Percentiles rank a stretch among this genome's conserved stretches.
Conservation (phyloP, 2,329 filamentous ascomycete species). For the Colletotrichum godetiae region DNA sequence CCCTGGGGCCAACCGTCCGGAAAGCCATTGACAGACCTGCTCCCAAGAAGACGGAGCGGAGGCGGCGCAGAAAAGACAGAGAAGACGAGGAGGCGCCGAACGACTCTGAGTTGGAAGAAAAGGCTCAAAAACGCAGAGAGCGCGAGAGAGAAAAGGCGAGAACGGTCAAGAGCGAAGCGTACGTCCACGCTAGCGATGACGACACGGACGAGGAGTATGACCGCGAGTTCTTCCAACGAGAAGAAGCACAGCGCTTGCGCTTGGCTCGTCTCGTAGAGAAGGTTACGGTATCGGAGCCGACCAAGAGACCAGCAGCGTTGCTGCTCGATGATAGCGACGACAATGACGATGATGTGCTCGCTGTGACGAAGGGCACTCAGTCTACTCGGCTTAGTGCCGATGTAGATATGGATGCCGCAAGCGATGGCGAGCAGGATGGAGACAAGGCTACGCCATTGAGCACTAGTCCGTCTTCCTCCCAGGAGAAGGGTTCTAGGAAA, state of each 20-base stretch:
- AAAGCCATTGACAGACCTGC: conserved; percentile 60
- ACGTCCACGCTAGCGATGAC: conserved; percentile 87
- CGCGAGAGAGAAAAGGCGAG: conserved; percentile 81
- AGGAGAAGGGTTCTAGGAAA: conserved; percentile 26
- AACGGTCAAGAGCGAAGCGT: conserved; percentile 87
- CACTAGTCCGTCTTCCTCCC: conserved; percentile 27
- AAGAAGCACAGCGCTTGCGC: conserved; percentile 63
- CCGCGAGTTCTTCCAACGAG: conserved; percentile 79
- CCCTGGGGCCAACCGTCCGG: conserved; percentile 71
- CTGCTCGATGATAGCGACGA: conserved; percentile 41
- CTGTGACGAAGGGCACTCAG: conserved; percentile 35
- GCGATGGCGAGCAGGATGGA: conserved; percentile 1
- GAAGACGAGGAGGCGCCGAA: conserved; percentile 60
- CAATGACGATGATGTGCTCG: conserved; percentile 35
- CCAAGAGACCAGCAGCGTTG: conserved; percentile 44
- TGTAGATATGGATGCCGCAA: conserved; percentile 42
- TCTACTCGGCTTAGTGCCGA: conserved; percentile 35
- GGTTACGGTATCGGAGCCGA: conserved; percentile 29
- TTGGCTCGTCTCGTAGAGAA: conserved; percentile 53
- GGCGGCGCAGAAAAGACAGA: conserved; percentile 59
- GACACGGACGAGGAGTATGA: conserved; percentile 83
- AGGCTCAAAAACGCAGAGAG: conserved; percentile 69
- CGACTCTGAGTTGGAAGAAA: conserved; percentile 74
- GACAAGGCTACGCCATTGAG: conserved; percentile 18
- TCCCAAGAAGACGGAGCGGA: conserved; percentile 47